Percentiles rank a stretch among this genome's conserved stretches.
phyloP scores from a whole-genome alignment of 1,284 basidiomycete species.

The Ceratobasidium sp. region DNA sequence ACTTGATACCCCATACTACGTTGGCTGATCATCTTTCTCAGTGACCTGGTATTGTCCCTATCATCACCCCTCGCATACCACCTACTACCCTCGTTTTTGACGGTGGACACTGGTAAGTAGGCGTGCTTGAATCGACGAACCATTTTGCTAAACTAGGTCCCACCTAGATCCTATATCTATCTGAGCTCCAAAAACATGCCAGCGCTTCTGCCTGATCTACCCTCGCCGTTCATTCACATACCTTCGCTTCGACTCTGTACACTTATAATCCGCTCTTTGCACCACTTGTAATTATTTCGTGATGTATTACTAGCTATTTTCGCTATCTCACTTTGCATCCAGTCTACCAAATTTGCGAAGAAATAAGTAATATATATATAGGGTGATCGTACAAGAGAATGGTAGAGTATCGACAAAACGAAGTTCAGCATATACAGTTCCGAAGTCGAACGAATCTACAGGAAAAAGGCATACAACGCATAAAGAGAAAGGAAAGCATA shows the following conservation, averaged over 20 bases:
- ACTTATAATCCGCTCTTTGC: conserved; percentile 17
- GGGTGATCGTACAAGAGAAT: conserved; percentile 5
- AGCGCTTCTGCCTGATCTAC: background rate
- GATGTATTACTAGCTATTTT: conserved; percentile 35
- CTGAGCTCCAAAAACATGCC: conserved; percentile 14
- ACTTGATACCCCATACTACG: background rate
- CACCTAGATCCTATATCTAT: conserved; percentile 30
- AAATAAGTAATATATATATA: conserved; percentile 21
- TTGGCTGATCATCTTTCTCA: conserved; percentile 3
- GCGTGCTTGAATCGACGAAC: background rate
- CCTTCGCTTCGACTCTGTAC: conserved; percentile 31
- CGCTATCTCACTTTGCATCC: background rate
- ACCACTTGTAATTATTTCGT: background rate
- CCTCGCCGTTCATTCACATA: conserved; percentile 11
- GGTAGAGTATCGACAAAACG: background rate
- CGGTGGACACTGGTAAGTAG: conserved; percentile 6
- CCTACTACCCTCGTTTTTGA: conserved; percentile 23
- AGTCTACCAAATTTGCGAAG: background rate
- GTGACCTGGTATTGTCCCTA: conserved; percentile 31
- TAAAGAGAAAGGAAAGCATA: conserved; percentile 23
- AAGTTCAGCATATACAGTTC: conserved; percentile 7
- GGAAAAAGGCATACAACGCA: conserved; percentile 38
- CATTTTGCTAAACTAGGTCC: background rate
- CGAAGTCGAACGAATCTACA: conserved; percentile 26
- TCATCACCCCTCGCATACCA: conserved; percentile 30